Evolutionary conservation across 2,329 filamentous ascomycete genomes (phyloP), one percentile per base, ranked within the genome.

Genomic region (Aschersonia sp.): DNA sequence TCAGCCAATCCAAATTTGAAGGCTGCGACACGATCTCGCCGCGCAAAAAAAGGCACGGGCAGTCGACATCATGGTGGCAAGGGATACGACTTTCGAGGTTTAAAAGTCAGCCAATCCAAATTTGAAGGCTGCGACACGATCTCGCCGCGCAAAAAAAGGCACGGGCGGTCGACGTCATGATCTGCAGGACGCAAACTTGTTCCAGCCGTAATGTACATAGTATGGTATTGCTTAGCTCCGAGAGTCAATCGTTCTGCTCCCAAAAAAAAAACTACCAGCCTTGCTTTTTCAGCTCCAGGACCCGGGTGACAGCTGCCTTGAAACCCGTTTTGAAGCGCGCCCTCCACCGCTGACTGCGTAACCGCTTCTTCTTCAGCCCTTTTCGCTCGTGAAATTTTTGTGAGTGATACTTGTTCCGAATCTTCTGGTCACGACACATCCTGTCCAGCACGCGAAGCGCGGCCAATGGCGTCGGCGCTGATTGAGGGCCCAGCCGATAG

Each of bases 311-410:
- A 9, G 79, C 76, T 5, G 73, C 73, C 61, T 69, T 72, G 65
- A 92, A 89, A 4, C 80, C 82, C 32, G 62, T 61, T 70, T 77
- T 80, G 65, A 90, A 92, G 50, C 77, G 74, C 52, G 55, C 66
- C 61, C 77, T 73, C 82, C 84, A 88, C 51, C 85, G 71, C 69
- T 82, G 70, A 50, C 76, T 80, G 62, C 68, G 70, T 55, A 87
- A 64, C 57, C 86, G 75, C 77, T 92, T 94, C 64, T 81, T 74
- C 74, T 84, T 87, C 57, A 87, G 57, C 2, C 86, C 87, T 0
- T 74, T 74, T 44, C 87, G 69, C 70, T 92, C 86, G 63, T 94
- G 83, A 57, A 79, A 86, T 52, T 71, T 70, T 65, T 92, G 86
- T 52, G 56, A 61, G 22, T 63, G 61, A 47, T 69, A 69, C 55